A percentile compares a stretch with the other conserved stretches of the same genome.
Evolutionary conservation across 192 early-diverging fungal genomes (phyloP).

Genomic region (Martensiomyces pterosporus): DNA sequence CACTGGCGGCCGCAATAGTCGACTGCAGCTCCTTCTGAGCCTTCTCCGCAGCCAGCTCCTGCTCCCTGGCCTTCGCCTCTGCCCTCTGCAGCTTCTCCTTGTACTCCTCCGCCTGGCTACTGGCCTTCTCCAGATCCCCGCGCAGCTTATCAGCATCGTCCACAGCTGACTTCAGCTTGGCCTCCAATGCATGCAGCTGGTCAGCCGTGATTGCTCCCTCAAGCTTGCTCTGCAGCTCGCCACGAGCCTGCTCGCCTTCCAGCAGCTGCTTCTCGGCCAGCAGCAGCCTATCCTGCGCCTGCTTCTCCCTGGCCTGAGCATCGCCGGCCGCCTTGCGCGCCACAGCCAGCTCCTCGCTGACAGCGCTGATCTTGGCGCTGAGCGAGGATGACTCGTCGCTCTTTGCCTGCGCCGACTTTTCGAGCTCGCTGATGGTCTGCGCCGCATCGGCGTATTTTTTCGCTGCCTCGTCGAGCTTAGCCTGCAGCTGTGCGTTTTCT

Average conservation of each 20-base stretch:
- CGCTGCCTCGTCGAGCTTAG: constrained; percentile 16
- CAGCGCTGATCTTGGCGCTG: background rate
- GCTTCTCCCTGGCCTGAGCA: constrained; percentile 13
- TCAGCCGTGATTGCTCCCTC: constrained; percentile 2
- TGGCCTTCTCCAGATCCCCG: constrained; percentile 11
- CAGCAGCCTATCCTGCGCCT: constrained; percentile 10
- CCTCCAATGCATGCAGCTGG: constrained; percentile 9
- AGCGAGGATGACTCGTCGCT: background rate
- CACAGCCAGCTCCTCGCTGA: background rate
- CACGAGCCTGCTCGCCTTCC: constrained; percentile 8
- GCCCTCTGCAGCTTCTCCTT: constrained; percentile 13
- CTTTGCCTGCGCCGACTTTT: background rate
- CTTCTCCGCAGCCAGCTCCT: constrained; percentile 8
- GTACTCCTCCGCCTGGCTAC: constrained; percentile 17
- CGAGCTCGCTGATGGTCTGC: background rate
- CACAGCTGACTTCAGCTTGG: constrained; percentile 14
- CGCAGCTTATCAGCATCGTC: constrained; percentile 16
- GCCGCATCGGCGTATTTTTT: background rate
- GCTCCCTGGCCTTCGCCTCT: constrained; percentile 9
- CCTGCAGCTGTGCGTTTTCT: constrained; percentile 55
- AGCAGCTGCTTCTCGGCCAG: constrained; percentile 10
- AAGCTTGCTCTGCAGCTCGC: constrained; percentile 12
- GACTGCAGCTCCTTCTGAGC: constrained; percentile 28
- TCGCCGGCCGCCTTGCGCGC: background rate
- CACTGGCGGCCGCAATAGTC: constrained; percentile 29